These are phyloP conservation scores for Cordyceps fumosorosea DNA, from an alignment of 2,329 filamentous ascomycete species.

Conservation along the genomic window DNA sequence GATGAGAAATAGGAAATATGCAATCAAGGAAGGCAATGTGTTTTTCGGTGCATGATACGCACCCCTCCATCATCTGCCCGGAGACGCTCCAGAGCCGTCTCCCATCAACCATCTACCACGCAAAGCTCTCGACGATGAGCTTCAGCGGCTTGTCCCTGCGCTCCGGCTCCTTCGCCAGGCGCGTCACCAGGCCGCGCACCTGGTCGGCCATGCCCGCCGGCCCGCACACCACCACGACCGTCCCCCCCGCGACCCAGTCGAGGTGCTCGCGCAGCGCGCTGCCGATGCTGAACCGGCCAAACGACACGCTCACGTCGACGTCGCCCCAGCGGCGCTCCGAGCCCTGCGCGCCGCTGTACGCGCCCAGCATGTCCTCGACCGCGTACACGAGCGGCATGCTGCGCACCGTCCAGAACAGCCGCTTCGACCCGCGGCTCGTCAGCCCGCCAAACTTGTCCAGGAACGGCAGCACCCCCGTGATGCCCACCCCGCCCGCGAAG, in stretches of 20 bases:
- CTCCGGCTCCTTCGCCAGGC: constrained; percentile 8
- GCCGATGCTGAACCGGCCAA: constrained; percentile 18
- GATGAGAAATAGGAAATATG: not conserved
- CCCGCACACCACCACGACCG: constrained; percentile 20
- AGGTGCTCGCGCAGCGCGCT: constrained; percentile 16
- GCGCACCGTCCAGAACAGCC: constrained; percentile 20
- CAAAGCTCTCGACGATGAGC: constrained; percentile 16
- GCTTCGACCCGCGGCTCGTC: constrained; percentile 15
- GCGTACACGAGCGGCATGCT: constrained; percentile 18
- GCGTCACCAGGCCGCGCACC: constrained; percentile 16
- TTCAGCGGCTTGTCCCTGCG: constrained; percentile 14
- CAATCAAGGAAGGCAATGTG: not conserved
- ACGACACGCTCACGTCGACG: constrained; percentile 18
- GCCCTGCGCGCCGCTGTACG: not conserved
- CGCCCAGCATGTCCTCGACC: constrained; percentile 17
- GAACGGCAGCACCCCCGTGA: constrained; percentile 24
- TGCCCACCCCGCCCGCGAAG: constrained; percentile 26
- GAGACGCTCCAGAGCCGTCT: not conserved
- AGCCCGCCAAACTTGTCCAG: constrained; percentile 15
- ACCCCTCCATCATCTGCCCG: not conserved
- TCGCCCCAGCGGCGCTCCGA: constrained; percentile 15
- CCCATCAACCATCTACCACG: constrained; percentile 4
- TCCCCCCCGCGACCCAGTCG: constrained; percentile 13
- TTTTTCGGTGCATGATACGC: not conserved
- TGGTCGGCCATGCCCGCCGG: constrained; percentile 19